Evolutionary conservation across 2,329 filamentous ascomycete species (phyloP).

Genomic region (Penicillium janthinellum): DNA sequence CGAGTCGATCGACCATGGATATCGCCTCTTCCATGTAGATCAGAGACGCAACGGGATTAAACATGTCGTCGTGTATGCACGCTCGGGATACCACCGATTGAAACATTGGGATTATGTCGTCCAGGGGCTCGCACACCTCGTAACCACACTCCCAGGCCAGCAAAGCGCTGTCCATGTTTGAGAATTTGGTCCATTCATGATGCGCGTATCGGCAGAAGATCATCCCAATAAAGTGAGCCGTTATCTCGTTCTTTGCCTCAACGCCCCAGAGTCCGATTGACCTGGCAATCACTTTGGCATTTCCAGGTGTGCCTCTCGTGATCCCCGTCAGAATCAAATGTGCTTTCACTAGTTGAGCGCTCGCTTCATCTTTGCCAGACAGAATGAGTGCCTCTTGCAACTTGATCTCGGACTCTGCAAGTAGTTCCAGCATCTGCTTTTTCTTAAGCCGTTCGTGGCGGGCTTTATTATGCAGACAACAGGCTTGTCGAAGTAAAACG

Average conservation of each 20-base stretch:
- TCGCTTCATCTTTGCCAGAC: constrained; percentile 25
- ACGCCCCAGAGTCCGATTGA: constrained; percentile 24
- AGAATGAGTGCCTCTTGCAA: constrained; percentile 13
- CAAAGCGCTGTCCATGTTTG: constrained; percentile 23
- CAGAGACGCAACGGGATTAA: constrained; percentile 14
- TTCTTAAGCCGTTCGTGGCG: constrained; percentile 5
- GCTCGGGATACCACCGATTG: constrained; percentile 21
- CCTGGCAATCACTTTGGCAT: constrained; percentile 12
- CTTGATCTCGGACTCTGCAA: constrained; percentile 11
- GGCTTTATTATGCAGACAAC: constrained; percentile 21
- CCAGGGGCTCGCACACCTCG: constrained; percentile 16
- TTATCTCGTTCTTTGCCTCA: constrained; percentile 18
- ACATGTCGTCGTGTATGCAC: constrained; percentile 19
- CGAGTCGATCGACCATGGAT: constrained; percentile 19
- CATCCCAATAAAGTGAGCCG: constrained; percentile 20
- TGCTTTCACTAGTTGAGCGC: constrained; percentile 19
- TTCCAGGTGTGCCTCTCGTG: constrained; percentile 10
- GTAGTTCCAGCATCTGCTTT: not conserved
- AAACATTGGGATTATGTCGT: constrained; percentile 19
- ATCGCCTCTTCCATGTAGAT: constrained; percentile 20
- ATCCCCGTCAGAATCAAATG: constrained; percentile 26
- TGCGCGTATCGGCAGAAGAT: constrained; percentile 22
- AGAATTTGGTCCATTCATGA: constrained; percentile 25
- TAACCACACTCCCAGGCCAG: constrained; percentile 25
- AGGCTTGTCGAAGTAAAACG: constrained; percentile 24